These are phyloP conservation scores for Corallochytrium limacisporum DNA, from an alignment of 78 protist species.

Conservation along the genomic window DNA sequence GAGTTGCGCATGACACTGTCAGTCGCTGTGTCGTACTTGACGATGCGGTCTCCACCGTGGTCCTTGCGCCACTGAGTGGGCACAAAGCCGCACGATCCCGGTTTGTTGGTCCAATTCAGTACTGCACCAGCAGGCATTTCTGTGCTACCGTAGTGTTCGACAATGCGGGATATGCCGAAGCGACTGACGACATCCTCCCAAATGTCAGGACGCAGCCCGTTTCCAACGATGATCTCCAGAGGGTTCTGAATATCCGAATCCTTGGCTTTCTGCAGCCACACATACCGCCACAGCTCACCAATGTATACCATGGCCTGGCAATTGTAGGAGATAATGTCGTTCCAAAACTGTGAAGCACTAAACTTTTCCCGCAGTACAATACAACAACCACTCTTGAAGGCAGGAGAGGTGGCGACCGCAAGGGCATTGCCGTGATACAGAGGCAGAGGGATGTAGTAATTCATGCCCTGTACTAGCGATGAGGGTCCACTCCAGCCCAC, in stretches of 20 bases:
- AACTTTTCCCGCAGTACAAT: slow-evolving; percentile 1
- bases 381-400: neutral
- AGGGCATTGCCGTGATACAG: slow-evolving; percentile 7
- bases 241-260: neutral
- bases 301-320: slow-evolving; percentile 11
- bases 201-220: slow-evolving; percentile 37
- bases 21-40: neutral
- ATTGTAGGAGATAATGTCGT: neutral
- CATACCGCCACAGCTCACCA: slow-evolving; percentile 40
- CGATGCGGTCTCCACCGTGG: neutral
- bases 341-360: neutral
- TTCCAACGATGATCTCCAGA: slow-evolving; percentile 23
- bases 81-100: neutral
- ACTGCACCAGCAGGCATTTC: slow-evolving; percentile 11
- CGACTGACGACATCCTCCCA: slow-evolving; percentile 6
- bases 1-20: neutral
- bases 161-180: neutral
- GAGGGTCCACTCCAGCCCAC: neutral
- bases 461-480: neutral
- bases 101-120: neutral
- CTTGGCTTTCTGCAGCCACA: neutral
- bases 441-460: slow-evolving; percentile 11
- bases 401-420: neutral
- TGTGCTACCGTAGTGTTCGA: slow-evolving; percentile 34
- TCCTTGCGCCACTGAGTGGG: neutral